Base-by-base conservation (phyloP, 768 basidiomycete genomes). In the Rhodosporidiobolus sp. region DNA sequence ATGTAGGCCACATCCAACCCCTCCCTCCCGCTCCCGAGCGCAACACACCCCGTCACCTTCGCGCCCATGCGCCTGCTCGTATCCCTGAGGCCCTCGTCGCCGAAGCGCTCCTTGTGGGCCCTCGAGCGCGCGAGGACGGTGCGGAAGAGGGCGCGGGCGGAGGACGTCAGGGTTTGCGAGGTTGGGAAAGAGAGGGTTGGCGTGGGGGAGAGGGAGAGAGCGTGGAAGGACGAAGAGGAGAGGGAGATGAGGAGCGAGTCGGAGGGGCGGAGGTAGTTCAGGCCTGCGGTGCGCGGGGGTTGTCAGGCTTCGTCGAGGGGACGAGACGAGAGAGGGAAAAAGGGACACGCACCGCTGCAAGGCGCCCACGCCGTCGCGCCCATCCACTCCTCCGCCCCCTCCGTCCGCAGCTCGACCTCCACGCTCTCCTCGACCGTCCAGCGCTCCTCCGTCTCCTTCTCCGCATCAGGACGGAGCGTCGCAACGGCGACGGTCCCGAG, bases 401-500 rank as follows among this genome's bases (percentile, higher is more conserved):
- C 50, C 17, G 50, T 50, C 45, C 22, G 46, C 2, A 75, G 53
- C 22, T 68, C 65, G 56, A 75, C 43, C 45, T 72, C 63, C 8
- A 43, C 3, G 3, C 9, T 34, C 8, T 46, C 11, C 16, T 28
- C 34, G 3, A 54, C 49, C 26, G 12, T 20, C 30, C 10, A 65
- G 26, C 28, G 16, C 26, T 34, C 56, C 30, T 26, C 34, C 2
- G 30, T 9, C 48, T 24, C 28, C 6, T 6, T 54, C 46, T 1
- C n/a, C 34, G 10, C 35, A 2, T 28, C 45, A 43, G 20, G 52
- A 12, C 9, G 0, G 48, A 73, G 63, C 3, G 53, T 35, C 19
- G 52, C 59, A 9, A 71, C 19, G 54, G n/a, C 20, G 17, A 69
- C 59, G 3, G 65, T 67, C 6, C 74, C 74, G 3, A 75, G 49